Evolutionary conservation across 441 rosid species (phyloP).

Genomic region (Capsella rubella): DNA sequence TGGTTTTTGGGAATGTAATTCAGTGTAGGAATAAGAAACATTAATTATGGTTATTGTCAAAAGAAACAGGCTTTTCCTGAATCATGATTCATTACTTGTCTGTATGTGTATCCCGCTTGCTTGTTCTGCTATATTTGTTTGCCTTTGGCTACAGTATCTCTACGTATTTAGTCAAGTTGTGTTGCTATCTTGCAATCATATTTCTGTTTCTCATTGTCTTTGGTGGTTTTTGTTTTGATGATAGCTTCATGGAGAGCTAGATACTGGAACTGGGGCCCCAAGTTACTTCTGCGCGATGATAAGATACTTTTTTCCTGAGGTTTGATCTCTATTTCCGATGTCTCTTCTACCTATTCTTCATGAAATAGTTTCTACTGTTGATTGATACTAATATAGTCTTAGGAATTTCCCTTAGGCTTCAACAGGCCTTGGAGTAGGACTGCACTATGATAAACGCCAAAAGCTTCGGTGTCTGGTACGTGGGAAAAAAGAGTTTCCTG

Average conservation of each 20-base stretch:
- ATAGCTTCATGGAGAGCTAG: constrained; percentile 92
- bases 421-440: constrained; percentile 70
- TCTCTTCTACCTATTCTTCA: background rate
- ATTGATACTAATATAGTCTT: constrained; percentile 29
- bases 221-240: constrained; percentile 29
- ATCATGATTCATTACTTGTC: background rate
- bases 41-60: background rate
- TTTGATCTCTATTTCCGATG: constrained; percentile 41
- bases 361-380: constrained; percentile 10
- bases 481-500: constrained; percentile 75
- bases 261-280: constrained; percentile 72
- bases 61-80: background rate
- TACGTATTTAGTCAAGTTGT: background rate
- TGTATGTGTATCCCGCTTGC: background rate
- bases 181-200: background rate
- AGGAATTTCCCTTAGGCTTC: constrained; percentile 49
- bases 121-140: constrained; percentile 5
- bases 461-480: constrained; percentile 68
- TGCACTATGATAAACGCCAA: constrained; percentile 71
- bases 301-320: constrained; percentile 71
- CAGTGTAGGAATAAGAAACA: too few relatives aligned
- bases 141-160: background rate
- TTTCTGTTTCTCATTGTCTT: constrained; percentile 10
- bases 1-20: too few relatives aligned
- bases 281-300: constrained; percentile 67